phyloP scores from a whole-genome alignment of 1,284 basidiomycete species.

The Ceratorhiza oryzae-sativae region DNA sequence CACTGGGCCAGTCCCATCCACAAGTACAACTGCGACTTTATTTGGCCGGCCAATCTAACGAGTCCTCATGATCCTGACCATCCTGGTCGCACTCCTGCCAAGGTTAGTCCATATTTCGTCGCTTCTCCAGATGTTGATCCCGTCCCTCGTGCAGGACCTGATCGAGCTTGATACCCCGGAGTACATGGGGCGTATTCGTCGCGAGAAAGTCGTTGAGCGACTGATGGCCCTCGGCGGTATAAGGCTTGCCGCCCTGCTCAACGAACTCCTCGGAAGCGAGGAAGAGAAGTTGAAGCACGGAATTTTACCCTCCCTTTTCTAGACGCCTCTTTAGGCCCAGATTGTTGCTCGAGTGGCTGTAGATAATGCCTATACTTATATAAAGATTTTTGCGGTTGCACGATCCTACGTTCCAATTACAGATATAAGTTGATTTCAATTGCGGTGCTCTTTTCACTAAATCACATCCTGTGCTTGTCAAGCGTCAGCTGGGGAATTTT shows the following conservation, averaged over 20 bases:
- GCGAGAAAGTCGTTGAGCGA: conserved; percentile 78
- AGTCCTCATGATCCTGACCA: conserved; percentile 34
- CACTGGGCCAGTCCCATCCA: conserved; percentile 77
- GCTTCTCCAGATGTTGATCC: not conserved
- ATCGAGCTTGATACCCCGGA: conserved; percentile 86
- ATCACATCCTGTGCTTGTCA: not conserved
- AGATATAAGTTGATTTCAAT: too few relatives aligned
- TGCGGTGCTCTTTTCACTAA: too few relatives aligned
- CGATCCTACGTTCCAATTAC: too few relatives aligned
- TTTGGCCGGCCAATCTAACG: conserved; percentile 31
- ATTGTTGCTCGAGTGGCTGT: not conserved
- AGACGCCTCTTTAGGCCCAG: too few relatives aligned
- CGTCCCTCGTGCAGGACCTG: conserved; percentile 46
- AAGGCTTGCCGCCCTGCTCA: conserved; percentile 82
- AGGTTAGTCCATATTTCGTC: not conserved
- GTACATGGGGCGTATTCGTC: conserved; percentile 74
- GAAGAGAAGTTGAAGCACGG: conserved; percentile 25
- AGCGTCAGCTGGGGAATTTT: not conserved
- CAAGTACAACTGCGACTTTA: conserved; percentile 56
- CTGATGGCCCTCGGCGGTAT: conserved; percentile 83
- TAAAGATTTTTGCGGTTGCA: too few relatives aligned
- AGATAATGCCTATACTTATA: not conserved
- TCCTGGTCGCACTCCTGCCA: conserved; percentile 31
- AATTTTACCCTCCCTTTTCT: not conserved
- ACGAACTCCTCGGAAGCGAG: conserved; percentile 64